These are phyloP conservation scores for Colletotrichum australisinense DNA, from an alignment of 2,329 filamentous ascomycete species.

Conservation along the genomic window DNA sequence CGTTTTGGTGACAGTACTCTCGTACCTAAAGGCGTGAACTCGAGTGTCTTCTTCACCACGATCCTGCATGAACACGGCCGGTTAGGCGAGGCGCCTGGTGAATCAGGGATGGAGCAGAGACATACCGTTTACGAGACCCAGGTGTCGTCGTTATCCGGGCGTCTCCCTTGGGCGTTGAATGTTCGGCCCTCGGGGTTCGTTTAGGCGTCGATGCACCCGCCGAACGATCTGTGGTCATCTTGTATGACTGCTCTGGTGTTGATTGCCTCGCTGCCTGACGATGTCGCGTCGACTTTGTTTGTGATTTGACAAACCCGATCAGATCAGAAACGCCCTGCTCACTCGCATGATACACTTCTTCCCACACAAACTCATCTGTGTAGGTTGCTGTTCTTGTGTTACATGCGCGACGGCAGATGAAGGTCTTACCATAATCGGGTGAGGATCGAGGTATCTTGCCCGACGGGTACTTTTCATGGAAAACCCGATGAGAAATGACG, in stretches of 20 bases:
- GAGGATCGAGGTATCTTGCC: constrained; percentile 80
- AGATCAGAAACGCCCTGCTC: constrained; percentile 74
- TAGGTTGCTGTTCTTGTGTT: constrained; percentile 91
- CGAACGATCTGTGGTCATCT: constrained; percentile 42
- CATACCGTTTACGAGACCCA: constrained; percentile 66
- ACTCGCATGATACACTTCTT: constrained; percentile 79
- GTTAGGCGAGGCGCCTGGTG: neutral
- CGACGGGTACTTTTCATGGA: constrained; percentile 76
- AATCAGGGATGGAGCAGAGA: neutral
- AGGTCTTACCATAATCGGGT: constrained; percentile 84
- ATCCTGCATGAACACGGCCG: constrained; percentile 55
- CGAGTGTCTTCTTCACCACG: constrained; percentile 85
- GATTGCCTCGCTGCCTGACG: constrained; percentile 41
- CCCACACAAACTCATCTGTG: constrained; percentile 93
- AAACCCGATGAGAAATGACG: constrained; percentile 79
- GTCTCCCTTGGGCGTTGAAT: constrained; percentile 26
- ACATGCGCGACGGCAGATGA: constrained; percentile 89
- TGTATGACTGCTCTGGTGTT: constrained; percentile 45
- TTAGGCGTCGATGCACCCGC: constrained; percentile 37
- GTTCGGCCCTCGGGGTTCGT: constrained; percentile 35
- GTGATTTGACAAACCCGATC: constrained; percentile 73
- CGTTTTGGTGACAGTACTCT: constrained; percentile 82
- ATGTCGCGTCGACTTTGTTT: constrained; percentile 79
- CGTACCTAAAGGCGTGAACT: constrained; percentile 95
- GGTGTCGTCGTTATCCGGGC: constrained; percentile 42